Evolutionary conservation across 768 basidiomycete species (phyloP), one percentile per base, ranked within the genome.

Genomic region (Fistulinella prunicolor): DNA sequence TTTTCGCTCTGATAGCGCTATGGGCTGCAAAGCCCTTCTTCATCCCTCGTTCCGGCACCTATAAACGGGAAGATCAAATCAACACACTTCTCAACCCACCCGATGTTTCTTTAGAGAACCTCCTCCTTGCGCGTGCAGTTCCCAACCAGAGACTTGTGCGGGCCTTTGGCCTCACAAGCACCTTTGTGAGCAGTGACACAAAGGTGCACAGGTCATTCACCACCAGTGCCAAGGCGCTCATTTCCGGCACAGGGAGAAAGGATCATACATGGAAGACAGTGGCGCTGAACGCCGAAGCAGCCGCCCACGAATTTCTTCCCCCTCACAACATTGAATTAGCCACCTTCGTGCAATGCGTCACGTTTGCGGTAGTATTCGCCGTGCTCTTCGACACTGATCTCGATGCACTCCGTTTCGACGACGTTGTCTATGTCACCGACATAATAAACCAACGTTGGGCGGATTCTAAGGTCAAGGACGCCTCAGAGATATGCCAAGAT

Each of bases 181-280:
- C 82, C 0, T 83, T 83, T 34, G 80, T 83, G 22, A 75, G 71
- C 35, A 28, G 44, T 0, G 67, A 76, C 4, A 12, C 49, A 0
- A 49, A 51, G 21, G 35, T 66, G 0, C 64, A 82, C 49, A 57
- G 47, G 23, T n/a, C 39, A 0, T 68, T 68, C n/a, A 56, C 55
- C 6, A 42, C 43, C 7, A 42, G 19, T 6, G 64, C 64, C 23
- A 65, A 59, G 48, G 40, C 44, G 7, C 47, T 67, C 8, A 50
- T 65, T 21, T 12, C 44, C 5, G n/a, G 45, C n/a, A 30, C n/a
- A n/a, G n/a, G n/a, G n/a, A n/a, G n/a, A n/a, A n/a, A n/a, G n/a
- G n/a, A 38, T 0, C 30, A 44, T 14, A 35, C 47, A 7, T 65
- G 60, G 65, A 46, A 46, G 1, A 24, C 26, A 2, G 16, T 67